Conservation (phyloP, 1,284 basidiomycete species). For the Irpex sp. region DNA sequence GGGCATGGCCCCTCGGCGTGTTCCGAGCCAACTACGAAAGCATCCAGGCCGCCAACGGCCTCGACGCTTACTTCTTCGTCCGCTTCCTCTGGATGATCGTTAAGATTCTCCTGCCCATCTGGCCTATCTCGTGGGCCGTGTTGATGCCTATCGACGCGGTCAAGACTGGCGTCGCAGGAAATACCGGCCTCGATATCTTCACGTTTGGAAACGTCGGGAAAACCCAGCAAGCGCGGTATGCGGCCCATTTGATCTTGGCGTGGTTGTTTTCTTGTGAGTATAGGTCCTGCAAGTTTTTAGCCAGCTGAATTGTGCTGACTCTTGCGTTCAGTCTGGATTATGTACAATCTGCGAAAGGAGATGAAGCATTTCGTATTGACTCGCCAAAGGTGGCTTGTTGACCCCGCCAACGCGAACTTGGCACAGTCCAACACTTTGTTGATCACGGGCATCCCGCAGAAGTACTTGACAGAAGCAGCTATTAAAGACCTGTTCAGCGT, state of each 20-base stretch:
- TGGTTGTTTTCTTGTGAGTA: constrained; percentile 74
- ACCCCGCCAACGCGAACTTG: constrained; percentile 64
- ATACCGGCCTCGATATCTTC: constrained; percentile 69
- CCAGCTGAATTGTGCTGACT: neutral
- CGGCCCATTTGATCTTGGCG: constrained; percentile 72
- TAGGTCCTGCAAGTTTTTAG: neutral
- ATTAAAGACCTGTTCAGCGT: constrained; percentile 68
- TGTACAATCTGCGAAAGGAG: constrained; percentile 78
- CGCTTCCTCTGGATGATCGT: constrained; percentile 84
- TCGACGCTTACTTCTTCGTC: constrained; percentile 93
- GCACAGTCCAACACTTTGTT: constrained; percentile 88
- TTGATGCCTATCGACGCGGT: constrained; percentile 69
- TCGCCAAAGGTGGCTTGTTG: constrained; percentile 84
- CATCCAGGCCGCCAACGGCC: constrained; percentile 74
- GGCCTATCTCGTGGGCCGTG: constrained; percentile 70
- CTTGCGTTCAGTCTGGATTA: constrained; percentile 63
- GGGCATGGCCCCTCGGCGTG: constrained; percentile 60
- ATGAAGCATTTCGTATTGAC: constrained; percentile 78
- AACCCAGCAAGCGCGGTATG: constrained; percentile 54
- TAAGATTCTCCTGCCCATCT: constrained; percentile 79
- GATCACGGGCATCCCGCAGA: constrained; percentile 84
- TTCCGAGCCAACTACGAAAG: constrained; percentile 57
- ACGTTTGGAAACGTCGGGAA: constrained; percentile 79
- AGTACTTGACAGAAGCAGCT: constrained; percentile 65
- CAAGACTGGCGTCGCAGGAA: constrained; percentile 43